Percentiles rank a stretch among this genome's conserved stretches.
Evolutionary conservation across 331 rosid species (phyloP).

Genomic region (Malus hybrid): DNA sequence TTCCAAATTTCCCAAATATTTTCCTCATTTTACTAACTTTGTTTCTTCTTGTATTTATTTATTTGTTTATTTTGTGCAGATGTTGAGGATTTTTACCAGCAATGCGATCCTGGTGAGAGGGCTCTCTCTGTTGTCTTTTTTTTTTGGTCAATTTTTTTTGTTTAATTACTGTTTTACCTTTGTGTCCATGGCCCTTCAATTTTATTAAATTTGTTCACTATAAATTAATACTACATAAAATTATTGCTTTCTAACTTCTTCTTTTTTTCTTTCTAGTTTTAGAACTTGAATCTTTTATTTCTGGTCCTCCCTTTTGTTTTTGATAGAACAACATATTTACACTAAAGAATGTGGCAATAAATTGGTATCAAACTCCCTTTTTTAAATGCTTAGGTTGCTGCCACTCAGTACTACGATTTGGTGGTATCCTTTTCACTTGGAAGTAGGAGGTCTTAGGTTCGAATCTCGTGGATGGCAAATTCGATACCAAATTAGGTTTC

Average conservation of each 20-base stretch:
- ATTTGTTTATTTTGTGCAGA: conserved; percentile 31
- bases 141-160: background rate
- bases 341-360: too few species aligned
- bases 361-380: too few species aligned
- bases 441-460: too few species aligned
- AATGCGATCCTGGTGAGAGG: conserved; percentile 65
- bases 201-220: background rate
- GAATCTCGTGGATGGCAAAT: too few species aligned
- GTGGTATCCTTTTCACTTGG: too few species aligned
- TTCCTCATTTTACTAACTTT: background rate
- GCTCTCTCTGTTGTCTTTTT: background rate
- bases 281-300: background rate
- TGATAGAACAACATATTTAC: too few species aligned
- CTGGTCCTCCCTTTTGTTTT: background rate
- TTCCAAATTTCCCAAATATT: background rate
- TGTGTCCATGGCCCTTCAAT: background rate
- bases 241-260: background rate
- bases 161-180: background rate
- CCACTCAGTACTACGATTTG: too few species aligned
- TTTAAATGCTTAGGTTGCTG: background rate
- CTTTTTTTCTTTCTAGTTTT: background rate
- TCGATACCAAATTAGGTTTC: too few species aligned
- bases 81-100: conserved; percentile 39
- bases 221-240: background rate
- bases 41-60: background rate